Percentiles rank a stretch among this genome's conserved stretches.
Conservation (phyloP, 495 filamentous ascomycete species). For the Tuber magnatum region DNA sequence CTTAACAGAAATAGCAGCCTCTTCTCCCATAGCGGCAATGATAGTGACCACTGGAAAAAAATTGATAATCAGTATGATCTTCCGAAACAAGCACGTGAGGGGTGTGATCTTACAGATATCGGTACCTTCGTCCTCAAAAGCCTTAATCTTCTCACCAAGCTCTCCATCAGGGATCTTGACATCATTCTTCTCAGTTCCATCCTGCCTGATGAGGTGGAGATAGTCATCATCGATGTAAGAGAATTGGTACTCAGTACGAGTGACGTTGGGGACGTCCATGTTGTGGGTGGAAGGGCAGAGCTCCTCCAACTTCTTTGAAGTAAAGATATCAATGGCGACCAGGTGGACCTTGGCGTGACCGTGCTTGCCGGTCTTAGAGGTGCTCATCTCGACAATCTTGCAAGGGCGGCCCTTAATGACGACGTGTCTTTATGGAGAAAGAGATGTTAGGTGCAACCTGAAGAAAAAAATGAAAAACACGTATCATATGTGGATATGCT, state of each 20-base stretch:
- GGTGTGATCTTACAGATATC: slow-evolving; percentile 65
- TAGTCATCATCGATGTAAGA: slow-evolving; percentile 67
- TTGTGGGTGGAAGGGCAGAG: slow-evolving; percentile 99
- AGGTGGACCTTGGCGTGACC: slow-evolving; percentile 99
- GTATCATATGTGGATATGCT: slow-evolving; percentile 10
- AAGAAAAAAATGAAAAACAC: not conserved
- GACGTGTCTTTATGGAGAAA: slow-evolving; percentile 48
- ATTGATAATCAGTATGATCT: not conserved
- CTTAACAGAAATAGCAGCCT: slow-evolving; percentile 87
- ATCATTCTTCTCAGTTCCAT: slow-evolving; percentile 81
- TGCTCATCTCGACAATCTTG: slow-evolving; percentile 99
- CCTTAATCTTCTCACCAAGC: slow-evolving; percentile 68
- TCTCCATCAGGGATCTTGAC: slow-evolving; percentile 90
- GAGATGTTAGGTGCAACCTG: slow-evolving; percentile 11
- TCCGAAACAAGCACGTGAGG: not conserved
- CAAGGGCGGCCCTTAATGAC: slow-evolving; percentile 96
- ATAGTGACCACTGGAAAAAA: slow-evolving; percentile 66
- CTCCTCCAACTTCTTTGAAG: slow-evolving; percentile 98
- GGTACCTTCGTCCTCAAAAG: slow-evolving; percentile 60
- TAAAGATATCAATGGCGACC: slow-evolving; percentile 97
- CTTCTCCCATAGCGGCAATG: slow-evolving; percentile 91
- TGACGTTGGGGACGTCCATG: slow-evolving; percentile 97
- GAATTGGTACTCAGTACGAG: slow-evolving; percentile 82
- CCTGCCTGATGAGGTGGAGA: slow-evolving; percentile 77
- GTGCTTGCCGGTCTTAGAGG: slow-evolving; percentile 99